Conservation (phyloP, 2,329 filamentous ascomycete genomes). For the Trichoderma sp. region DNA sequence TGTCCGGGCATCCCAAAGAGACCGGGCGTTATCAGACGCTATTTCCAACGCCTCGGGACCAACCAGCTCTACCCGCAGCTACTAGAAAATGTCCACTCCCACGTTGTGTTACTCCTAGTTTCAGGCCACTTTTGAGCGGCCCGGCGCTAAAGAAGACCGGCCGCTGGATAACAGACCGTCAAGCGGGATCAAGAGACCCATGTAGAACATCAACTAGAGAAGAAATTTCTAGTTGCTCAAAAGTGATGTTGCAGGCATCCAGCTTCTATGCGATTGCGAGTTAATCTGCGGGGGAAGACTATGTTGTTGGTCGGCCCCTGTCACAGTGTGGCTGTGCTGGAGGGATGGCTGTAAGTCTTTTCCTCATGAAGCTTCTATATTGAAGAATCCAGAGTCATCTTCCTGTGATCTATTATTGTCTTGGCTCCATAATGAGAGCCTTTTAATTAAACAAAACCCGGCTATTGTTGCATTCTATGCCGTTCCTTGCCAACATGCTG, state of each 20-base stretch:
- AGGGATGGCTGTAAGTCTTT: background rate
- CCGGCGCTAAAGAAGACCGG: background rate
- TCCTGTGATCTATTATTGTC: background rate
- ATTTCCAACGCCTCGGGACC: background rate
- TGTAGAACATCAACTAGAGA: background rate
- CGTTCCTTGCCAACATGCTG: background rate
- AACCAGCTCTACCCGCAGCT: background rate
- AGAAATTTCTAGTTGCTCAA: background rate
- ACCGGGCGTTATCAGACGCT: background rate
- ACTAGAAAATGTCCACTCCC: background rate
- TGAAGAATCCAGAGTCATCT: background rate
- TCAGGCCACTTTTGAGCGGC: background rate
- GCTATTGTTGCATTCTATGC: background rate
- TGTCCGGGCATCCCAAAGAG: background rate
- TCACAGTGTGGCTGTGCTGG: background rate
- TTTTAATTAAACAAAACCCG: background rate
- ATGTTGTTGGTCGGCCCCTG: background rate
- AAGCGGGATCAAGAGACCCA: background rate
- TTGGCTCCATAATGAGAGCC: background rate
- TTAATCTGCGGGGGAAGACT: background rate
- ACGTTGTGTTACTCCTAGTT: background rate
- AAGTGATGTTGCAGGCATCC: background rate
- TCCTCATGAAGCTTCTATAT: background rate
- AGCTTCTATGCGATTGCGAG: background rate
- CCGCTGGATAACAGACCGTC: background rate